Percentiles rank a stretch among this genome's conserved stretches.
Evolutionary conservation across 2,329 filamentous ascomycete species (phyloP).

Genomic region (Coniochaeta sp.): DNA sequence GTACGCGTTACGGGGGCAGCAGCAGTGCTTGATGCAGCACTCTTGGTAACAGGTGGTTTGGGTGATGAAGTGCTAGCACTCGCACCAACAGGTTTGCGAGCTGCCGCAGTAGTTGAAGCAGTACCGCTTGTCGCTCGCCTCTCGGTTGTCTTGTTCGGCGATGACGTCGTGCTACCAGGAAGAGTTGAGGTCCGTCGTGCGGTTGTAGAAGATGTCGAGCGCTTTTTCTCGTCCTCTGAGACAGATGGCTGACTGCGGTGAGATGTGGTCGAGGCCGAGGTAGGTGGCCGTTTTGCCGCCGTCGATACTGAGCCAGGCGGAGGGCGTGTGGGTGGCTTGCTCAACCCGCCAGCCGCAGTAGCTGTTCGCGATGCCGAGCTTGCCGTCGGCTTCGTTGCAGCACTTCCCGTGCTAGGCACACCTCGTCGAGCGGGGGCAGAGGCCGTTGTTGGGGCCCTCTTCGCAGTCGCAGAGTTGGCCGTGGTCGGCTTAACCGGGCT

Average conservation of each 20-base stretch:
- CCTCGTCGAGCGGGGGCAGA: conserved; percentile 15
- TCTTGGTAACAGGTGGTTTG: conserved; percentile 22
- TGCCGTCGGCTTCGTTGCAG: conserved; percentile 21
- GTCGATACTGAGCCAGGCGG: conserved; percentile 13
- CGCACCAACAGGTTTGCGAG: conserved; percentile 25
- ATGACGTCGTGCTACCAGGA: conserved; percentile 13
- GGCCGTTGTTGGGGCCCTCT: conserved; percentile 13
- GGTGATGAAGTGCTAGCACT: conserved; percentile 20
- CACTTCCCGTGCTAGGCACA: conserved; percentile 13
- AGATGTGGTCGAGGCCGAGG: conserved; percentile 17
- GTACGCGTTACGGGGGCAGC: conserved; percentile 27
- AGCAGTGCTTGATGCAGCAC: conserved; percentile 21
- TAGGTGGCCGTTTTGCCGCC: conserved; percentile 21
- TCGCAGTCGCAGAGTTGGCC: conserved; percentile 10
- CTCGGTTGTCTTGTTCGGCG: conserved; percentile 14
- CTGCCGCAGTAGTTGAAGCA: conserved; percentile 21
- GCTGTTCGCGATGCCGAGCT: conserved; percentile 18
- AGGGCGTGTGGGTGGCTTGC: conserved; percentile 22
- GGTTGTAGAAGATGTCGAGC: conserved; percentile 11
- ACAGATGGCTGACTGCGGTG: conserved; percentile 24
- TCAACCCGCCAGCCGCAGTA: conserved; percentile 15
- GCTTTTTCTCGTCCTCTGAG: conserved; percentile 29
- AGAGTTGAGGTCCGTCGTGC: conserved; percentile 24
- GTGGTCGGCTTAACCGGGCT: conserved; percentile 12
- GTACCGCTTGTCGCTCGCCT: conserved; percentile 11